A percentile compares a stretch with the other conserved stretches of the same genome.
phyloP scores from a whole-genome alignment of 2,329 filamentous ascomycete genomes.

The Knufia fluminis region DNA sequence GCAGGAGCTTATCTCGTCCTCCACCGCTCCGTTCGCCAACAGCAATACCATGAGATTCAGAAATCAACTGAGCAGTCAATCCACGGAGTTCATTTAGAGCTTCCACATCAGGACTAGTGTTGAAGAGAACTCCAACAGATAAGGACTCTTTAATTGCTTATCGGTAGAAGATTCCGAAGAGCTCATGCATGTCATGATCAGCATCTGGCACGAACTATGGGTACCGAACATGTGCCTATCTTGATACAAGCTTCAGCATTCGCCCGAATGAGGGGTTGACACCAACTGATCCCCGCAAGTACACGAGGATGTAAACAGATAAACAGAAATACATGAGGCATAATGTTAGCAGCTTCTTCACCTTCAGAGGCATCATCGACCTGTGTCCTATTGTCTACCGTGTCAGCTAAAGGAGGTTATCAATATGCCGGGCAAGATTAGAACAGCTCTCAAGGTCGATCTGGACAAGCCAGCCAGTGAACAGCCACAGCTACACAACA shows the following conservation, averaged over 20 bases:
- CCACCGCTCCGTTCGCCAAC: too few relatives aligned
- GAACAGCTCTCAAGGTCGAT: constrained; percentile 64
- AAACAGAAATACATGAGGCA: too few relatives aligned
- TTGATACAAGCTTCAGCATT: background rate
- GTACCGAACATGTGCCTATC: background rate
- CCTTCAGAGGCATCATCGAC: too few relatives aligned
- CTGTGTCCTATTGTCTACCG: too few relatives aligned
- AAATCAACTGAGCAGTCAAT: too few relatives aligned
- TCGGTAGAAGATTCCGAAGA: background rate
- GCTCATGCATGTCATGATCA: background rate
- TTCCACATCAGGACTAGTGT: background rate
- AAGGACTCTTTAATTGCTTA: background rate
- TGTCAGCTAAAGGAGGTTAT: too few relatives aligned
- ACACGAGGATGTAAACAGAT: constrained; percentile 3
- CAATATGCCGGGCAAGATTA: constrained; percentile 37
- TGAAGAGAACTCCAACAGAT: background rate
- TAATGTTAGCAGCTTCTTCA: too few relatives aligned
- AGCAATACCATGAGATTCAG: too few relatives aligned
- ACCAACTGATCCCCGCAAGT: background rate
- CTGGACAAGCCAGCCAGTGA: constrained; percentile 62
- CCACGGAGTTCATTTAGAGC: background rate
- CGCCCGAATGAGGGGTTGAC: constrained; percentile 2
- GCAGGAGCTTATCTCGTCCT: too few relatives aligned
- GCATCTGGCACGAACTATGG: background rate
- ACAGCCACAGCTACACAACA: constrained; percentile 66